Percentiles rank a stretch among this genome's conserved stretches.
Conservation (phyloP, 208 protist species). For the Phytomonas sp. region DNA sequence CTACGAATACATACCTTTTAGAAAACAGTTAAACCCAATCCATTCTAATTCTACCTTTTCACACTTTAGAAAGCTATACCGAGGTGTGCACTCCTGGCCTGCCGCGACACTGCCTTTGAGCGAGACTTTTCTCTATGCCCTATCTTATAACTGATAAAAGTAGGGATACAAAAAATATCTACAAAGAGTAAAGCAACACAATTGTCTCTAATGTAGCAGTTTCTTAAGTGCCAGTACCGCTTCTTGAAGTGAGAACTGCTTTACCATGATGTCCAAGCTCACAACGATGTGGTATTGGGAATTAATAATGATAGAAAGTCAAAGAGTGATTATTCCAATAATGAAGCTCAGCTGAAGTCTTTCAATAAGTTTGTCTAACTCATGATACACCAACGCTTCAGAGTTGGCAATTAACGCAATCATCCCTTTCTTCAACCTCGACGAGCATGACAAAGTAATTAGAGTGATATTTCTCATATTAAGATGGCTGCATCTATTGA, state of each 20-base stretch:
- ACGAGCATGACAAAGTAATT: slow-evolving; percentile 17
- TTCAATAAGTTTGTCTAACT: slow-evolving; percentile 48
- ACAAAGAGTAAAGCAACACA: slow-evolving; percentile 34
- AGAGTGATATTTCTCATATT: slow-evolving; percentile 22
- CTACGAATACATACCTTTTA: neutral
- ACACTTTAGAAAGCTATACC: neutral
- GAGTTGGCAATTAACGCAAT: slow-evolving; percentile 60
- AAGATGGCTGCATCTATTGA: slow-evolving; percentile 43
- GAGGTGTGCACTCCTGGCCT: neutral
- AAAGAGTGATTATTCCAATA: slow-evolving; percentile 58
- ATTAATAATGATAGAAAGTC: slow-evolving; percentile 47
- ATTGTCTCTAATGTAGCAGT: slow-evolving; percentile 27
- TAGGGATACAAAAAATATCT: neutral
- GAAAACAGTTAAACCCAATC: neutral
- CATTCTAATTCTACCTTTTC: neutral
- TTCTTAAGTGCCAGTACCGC: slow-evolving; percentile 29
- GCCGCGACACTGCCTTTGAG: neutral
- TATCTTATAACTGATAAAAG: neutral
- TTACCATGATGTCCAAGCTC: slow-evolving; percentile 30
- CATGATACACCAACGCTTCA: slow-evolving; percentile 87
- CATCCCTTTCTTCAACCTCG: slow-evolving; percentile 93
- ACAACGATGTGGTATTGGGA: slow-evolving; percentile 52
- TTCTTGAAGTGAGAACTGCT: slow-evolving; percentile 41
- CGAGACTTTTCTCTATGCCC: neutral
- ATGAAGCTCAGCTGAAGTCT: slow-evolving; percentile 47